These are phyloP conservation scores for Komagataea norvegica DNA, from an alignment of 1,139 yeast genomes.

Conservation along the genomic window DNA sequence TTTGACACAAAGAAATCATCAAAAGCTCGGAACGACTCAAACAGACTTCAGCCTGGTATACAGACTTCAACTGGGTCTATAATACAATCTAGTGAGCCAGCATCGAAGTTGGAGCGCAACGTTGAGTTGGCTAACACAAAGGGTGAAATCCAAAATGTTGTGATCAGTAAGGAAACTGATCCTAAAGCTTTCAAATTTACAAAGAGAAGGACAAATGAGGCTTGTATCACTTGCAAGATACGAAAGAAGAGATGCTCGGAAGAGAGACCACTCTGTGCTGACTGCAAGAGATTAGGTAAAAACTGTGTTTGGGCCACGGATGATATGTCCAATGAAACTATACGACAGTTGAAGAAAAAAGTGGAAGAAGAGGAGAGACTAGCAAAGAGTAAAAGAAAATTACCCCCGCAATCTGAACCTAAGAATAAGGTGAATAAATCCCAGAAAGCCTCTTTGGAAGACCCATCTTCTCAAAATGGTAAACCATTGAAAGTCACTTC, in stretches of 20 bases:
- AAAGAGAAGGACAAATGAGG: conserved; percentile 42
- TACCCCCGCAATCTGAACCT: neutral
- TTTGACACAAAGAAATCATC: conserved; percentile 6
- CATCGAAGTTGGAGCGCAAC: no score
- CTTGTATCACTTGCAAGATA: conserved; percentile 59
- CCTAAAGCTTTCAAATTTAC: conserved; percentile 22
- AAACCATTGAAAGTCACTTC: neutral
- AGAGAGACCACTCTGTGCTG: conserved; percentile 47
- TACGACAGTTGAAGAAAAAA: conserved; percentile 23
- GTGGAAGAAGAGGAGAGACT: conserved; percentile 27
- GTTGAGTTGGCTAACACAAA: no score
- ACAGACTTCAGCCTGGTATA: no score
- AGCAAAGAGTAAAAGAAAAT: conserved; percentile 20
- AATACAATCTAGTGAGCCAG: no score
- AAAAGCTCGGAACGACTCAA: no score
- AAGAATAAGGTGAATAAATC: neutral
- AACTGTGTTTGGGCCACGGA: conserved; percentile 43
- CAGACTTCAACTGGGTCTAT: no score
- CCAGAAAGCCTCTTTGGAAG: neutral
- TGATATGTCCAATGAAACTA: conserved; percentile 21
- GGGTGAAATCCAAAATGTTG: conserved; percentile 14
- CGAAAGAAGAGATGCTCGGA: conserved; percentile 63
- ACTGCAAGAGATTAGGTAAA: conserved; percentile 44
- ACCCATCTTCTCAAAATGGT: neutral
- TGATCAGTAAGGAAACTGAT: conserved; percentile 16